Conservation (phyloP, 257 asterid genomes). For the Salvia rosmarinus region DNA sequence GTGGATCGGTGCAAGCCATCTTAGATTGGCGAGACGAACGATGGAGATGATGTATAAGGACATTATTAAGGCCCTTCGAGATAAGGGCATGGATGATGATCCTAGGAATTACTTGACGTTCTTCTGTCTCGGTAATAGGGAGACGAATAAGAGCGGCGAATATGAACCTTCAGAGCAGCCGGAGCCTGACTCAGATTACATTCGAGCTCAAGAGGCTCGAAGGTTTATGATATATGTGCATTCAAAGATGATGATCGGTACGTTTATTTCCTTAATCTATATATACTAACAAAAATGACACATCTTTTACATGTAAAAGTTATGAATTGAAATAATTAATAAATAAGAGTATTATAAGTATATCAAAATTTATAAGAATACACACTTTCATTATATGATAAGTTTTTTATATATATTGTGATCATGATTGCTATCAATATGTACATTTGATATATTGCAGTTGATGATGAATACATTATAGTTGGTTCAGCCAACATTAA, state of each 20-base stretch:
- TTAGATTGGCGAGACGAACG: constrained; percentile 82
- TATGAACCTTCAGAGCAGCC: constrained; percentile 76
- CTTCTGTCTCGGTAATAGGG: constrained; percentile 81
- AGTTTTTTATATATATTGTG: no score
- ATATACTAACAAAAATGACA: no score
- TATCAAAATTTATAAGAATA: no score
- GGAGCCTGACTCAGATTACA: constrained; percentile 67
- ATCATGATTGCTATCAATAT: not conserved
- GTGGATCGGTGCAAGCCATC: constrained; percentile 87
- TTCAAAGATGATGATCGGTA: constrained; percentile 91
- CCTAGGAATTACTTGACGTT: constrained; percentile 81
- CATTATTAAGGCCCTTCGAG: constrained; percentile 58
- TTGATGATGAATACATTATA: constrained; percentile 87
- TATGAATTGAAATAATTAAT: no score
- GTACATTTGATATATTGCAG: constrained; percentile 40
- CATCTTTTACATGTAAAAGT: no score
- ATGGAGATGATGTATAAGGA: constrained; percentile 90
- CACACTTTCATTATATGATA: no score
- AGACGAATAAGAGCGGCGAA: constrained; percentile 73
- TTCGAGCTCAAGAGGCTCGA: constrained; percentile 74
- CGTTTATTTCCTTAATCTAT: not conserved
- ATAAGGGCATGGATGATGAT: constrained; percentile 67
- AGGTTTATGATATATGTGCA: constrained; percentile 97
- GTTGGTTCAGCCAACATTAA: constrained; percentile 92
- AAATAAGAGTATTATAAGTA: no score